A percentile compares a stretch with the other conserved stretches of the same genome.
phyloP scores from a whole-genome alignment of 345 rosid genomes.

The Cardiospermum halicacabum region DNA sequence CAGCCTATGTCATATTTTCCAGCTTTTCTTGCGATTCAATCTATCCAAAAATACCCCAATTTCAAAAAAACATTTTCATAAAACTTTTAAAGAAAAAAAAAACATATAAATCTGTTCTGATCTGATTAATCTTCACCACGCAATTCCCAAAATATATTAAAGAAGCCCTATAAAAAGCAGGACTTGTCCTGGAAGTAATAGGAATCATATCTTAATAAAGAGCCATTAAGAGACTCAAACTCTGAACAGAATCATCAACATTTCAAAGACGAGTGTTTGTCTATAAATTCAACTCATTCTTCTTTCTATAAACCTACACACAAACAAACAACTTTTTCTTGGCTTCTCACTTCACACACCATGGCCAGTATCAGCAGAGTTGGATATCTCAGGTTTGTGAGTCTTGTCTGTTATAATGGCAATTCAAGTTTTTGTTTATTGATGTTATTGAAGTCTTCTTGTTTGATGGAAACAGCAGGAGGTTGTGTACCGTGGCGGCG shows the following conservation, averaged over 20 bases:
- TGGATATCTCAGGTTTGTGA: conserved; percentile 17
- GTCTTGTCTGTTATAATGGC: not conserved
- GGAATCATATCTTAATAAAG: not conserved
- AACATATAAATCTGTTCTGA: too few relatives aligned
- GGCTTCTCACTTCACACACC: conserved; percentile 16
- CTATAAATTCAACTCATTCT: not conserved
- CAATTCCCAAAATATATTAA: too few relatives aligned
- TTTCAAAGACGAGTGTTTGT: not conserved
- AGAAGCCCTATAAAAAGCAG: too few relatives aligned
- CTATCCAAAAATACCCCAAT: too few relatives aligned
- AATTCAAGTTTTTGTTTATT: not conserved
- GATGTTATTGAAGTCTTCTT: not conserved
- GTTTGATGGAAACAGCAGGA: conserved; percentile 7
- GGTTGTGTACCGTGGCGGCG: conserved; percentile 17
- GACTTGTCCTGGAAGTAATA: not conserved
- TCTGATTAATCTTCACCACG: too few relatives aligned
- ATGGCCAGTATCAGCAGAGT: conserved; percentile 13
- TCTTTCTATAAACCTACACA: not conserved
- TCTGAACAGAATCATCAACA: not conserved
- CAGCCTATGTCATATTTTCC: not conserved
- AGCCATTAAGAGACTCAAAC: not conserved
- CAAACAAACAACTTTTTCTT: not conserved
- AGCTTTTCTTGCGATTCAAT: not conserved
- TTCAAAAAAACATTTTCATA: too few relatives aligned
- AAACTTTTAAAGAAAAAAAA: too few relatives aligned